These are phyloP conservation scores for Aspergillus pseudoglaucus DNA, from an alignment of 2,329 filamentous ascomycete genomes.

Conservation along the genomic window DNA sequence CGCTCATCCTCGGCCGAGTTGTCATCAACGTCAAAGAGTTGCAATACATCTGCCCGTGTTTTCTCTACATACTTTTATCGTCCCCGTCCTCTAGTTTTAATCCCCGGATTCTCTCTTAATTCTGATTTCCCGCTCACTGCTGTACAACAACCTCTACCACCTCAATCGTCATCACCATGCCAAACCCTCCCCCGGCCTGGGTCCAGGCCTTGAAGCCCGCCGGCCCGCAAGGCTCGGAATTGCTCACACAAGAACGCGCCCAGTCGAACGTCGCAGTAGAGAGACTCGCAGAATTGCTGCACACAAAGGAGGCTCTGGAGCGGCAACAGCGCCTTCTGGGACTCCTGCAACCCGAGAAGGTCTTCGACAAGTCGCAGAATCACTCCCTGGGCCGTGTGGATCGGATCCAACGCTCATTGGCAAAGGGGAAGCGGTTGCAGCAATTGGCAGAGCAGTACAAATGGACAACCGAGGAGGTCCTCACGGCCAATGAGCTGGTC, in stretches of 20 bases:
- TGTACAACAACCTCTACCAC: not conserved
- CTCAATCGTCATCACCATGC: conserved; percentile 19
- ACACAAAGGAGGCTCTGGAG: conserved; percentile 59
- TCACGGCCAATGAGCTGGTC: conserved; percentile 61
- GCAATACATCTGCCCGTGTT: conserved; percentile 6
- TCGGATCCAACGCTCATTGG: conserved; percentile 63
- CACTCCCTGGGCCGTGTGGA: conserved; percentile 66
- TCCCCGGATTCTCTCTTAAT: conserved; percentile 1
- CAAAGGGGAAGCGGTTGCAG: conserved; percentile 62
- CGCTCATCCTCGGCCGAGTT: conserved; percentile 15
- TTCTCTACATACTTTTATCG: conserved; percentile 4
- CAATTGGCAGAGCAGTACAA: conserved; percentile 60
- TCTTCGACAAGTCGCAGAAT: conserved; percentile 74
- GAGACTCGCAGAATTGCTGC: conserved; percentile 61
- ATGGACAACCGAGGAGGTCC: conserved; percentile 61
- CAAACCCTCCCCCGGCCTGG: conserved; percentile 51
- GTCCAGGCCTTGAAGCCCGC: conserved; percentile 61
- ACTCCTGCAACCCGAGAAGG: conserved; percentile 59
- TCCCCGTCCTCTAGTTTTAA: not conserved
- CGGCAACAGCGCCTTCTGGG: conserved; percentile 55
- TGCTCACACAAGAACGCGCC: conserved; percentile 62
- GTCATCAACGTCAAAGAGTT: conserved; percentile 2
- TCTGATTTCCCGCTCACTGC: not conserved
- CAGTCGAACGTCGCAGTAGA: conserved; percentile 62
- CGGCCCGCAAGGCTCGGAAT: conserved; percentile 61